Base-by-base conservation (phyloP, 2,329 filamentous ascomycete genomes). In the Aspergillus spinulosporus region DNA sequence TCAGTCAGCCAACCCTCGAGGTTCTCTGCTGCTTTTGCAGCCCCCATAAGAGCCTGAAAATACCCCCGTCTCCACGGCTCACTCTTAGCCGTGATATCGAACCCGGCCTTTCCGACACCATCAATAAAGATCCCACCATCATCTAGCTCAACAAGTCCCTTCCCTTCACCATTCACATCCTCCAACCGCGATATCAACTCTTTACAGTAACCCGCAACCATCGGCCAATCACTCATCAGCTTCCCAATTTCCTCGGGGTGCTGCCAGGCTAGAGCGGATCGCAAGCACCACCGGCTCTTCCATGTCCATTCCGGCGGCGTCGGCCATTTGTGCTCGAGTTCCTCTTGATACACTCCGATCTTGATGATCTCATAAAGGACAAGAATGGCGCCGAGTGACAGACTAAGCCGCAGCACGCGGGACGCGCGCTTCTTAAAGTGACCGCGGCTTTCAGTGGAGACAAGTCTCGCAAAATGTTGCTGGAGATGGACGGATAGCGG, bases 51-150 rank as follows among this genome's bases (percentile, higher is more conserved):
- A 2, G 87, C 82, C 66, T 95, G 86, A 67, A 88, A 92, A 74
- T 97, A 97, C 1, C 91, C 92, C 54, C 90, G 81, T 65, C 88
- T 81, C 93, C 92, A 97, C 49, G 88, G 80, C 72, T 95, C 90
- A 60, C 86, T 88, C 77, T 92, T 96, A 5, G 75, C 81, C 1
- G 84, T 84, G 54, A 94, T 78, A 69, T 96, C 90, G 62, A 84
- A 85, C 0, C 85, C 84, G 2, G 80, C 77, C 54, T 74, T 78
- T 0, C 82, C 83, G 29, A 84, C 65, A 0, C 80, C 83, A 3
- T 81, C 80, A n/a, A 86, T 77, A 40, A 78, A 67, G 3, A 82
- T 74, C 0, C 78, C 82, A 2, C 80, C 82, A 1, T 74, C 69
- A 8, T 64, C 77, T 57, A 86, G 80, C 62, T 86, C 82, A 5